Evolutionary conservation across 2,329 filamentous ascomycete species (phyloP), one percentile per base, ranked within the genome.

Genomic region (Cryphonectria naterciae): DNA sequence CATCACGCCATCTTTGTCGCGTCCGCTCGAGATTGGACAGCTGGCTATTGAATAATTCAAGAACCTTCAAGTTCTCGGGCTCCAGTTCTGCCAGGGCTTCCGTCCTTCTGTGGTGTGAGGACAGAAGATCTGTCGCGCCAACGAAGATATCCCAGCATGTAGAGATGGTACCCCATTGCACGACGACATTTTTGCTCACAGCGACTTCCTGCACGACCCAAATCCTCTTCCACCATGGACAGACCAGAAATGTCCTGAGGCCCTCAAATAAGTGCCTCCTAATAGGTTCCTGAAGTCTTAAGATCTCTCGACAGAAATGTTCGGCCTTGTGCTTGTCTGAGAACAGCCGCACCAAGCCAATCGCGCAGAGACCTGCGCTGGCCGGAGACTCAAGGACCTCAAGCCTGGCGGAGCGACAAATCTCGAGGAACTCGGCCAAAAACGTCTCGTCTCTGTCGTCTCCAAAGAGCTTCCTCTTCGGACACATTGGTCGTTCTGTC

Each of bases 141-240:
- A 71, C 62, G 13, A 68, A 28, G 13, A 62, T 11, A 4, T 37
- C 2, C 67, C 70, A 71, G 13, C 32, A 39, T 3, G 32, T 19
- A 19, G 43, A 35, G 0, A 67, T 35, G 17, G 43, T 66, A 67
- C 70, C 70, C 13, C 35, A 69, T 4, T 49, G 66, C 28, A 71
- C 49, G 15, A 58, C 54, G 5, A 43, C 28, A 13, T n/a, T 10
- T 25, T 19, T 62, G 15, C 46, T 46, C 5, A 69, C 62, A 5
- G 63, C 37, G 7, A 63, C 32, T 25, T 71, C 62, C 35, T 69
- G 70, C 2, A 71, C 70, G 1, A 71, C 70, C 67, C 67, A 69
- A 5, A 71, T 71, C 10, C 70, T 65, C 4, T 54, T 63, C 70
- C 70, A 69, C 70, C 67, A 71, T 2, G 70, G 56, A 7, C 61